phyloP scores from a whole-genome alignment of 2,329 filamentous ascomycete genomes.

The Thelonectria rubi region DNA sequence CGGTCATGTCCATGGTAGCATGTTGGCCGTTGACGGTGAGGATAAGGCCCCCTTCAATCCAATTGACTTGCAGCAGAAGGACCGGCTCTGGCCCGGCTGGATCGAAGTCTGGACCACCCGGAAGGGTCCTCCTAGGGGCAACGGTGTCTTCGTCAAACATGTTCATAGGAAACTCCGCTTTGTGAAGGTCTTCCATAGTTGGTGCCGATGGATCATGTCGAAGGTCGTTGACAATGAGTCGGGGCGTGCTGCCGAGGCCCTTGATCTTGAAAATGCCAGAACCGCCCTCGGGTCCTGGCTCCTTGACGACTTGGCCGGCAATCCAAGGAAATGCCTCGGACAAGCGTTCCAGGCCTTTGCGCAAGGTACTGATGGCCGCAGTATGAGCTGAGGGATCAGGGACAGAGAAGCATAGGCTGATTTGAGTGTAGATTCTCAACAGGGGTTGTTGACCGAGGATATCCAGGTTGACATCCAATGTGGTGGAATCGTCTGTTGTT shows the following conservation, averaged over 20 bases:
- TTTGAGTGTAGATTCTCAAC: constrained; percentile 57
- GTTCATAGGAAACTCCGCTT: constrained; percentile 54
- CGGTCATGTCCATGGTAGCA: constrained; percentile 60
- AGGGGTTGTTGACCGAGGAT: constrained; percentile 53
- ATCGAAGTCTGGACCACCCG: constrained; percentile 38
- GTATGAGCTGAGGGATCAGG: constrained; percentile 33
- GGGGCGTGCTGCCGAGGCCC: constrained; percentile 43
- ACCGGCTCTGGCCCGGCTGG: constrained; percentile 48
- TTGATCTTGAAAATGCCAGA: constrained; percentile 52
- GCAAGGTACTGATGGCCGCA: constrained; percentile 45
- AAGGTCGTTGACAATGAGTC: constrained; percentile 55
- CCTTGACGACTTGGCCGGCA: constrained; percentile 53
- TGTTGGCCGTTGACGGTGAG: constrained; percentile 60
- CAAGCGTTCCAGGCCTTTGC: constrained; percentile 51
- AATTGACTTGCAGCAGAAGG: constrained; percentile 57
- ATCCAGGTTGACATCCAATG: constrained; percentile 47
- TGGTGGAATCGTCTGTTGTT: not conserved
- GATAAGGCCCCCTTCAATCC: constrained; percentile 59
- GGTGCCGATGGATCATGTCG: constrained; percentile 47
- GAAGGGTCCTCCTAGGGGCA: constrained; percentile 53
- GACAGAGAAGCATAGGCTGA: constrained; percentile 52
- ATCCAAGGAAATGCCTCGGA: constrained; percentile 55
- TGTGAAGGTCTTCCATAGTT: constrained; percentile 49
- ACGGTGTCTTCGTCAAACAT: constrained; percentile 59
- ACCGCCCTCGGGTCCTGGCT: constrained; percentile 40